Evolutionary conservation across 2,329 filamentous ascomycete species (phyloP).

Genomic region (Pseudonectria foliicola): DNA sequence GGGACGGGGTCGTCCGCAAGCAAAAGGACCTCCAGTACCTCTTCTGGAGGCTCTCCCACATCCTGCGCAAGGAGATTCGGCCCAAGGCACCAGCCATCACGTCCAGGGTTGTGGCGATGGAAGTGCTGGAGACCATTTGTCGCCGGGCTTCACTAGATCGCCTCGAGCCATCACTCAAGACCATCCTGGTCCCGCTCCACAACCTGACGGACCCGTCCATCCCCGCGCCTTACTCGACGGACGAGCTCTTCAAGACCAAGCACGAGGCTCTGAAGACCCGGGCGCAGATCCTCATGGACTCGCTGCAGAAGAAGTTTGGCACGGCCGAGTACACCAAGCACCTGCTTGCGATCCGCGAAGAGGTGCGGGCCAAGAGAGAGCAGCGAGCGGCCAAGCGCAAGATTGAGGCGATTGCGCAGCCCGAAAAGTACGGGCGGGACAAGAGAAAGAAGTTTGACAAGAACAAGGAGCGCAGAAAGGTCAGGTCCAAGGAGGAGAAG

Average conservation of each 20-base stretch:
- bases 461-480: slow-evolving; percentile 78
- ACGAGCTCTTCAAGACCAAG: slow-evolving; percentile 59
- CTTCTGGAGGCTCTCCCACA: slow-evolving; percentile 68
- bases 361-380: slow-evolving; percentile 64
- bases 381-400: slow-evolving; percentile 76
- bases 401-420: slow-evolving; percentile 77
- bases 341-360: slow-evolving; percentile 65
- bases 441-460: slow-evolving; percentile 80
- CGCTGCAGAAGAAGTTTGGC: slow-evolving; percentile 79
- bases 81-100: slow-evolving; percentile 58
- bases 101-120: slow-evolving; percentile 69
- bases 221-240: slow-evolving; percentile 61
- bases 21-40: slow-evolving; percentile 58
- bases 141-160: slow-evolving; percentile 51
- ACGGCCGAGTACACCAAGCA: slow-evolving; percentile 70
- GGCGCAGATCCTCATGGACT: slow-evolving; percentile 70
- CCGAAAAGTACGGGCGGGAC: slow-evolving; percentile 68
- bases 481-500: slow-evolving; percentile 66
- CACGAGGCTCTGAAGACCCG: slow-evolving; percentile 66
- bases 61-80: slow-evolving; percentile 68
- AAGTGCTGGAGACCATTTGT: slow-evolving; percentile 64
- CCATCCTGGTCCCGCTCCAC: slow-evolving; percentile 56
- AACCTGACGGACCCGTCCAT: slow-evolving; percentile 79
- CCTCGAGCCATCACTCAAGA: slow-evolving; percentile 56
- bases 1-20: slow-evolving; percentile 34